Percentiles rank a stretch among this genome's conserved stretches.
Evolutionary conservation across 1,284 basidiomycete genomes (phyloP).

Genomic region (Rhodotorula mucilaginosa): DNA sequence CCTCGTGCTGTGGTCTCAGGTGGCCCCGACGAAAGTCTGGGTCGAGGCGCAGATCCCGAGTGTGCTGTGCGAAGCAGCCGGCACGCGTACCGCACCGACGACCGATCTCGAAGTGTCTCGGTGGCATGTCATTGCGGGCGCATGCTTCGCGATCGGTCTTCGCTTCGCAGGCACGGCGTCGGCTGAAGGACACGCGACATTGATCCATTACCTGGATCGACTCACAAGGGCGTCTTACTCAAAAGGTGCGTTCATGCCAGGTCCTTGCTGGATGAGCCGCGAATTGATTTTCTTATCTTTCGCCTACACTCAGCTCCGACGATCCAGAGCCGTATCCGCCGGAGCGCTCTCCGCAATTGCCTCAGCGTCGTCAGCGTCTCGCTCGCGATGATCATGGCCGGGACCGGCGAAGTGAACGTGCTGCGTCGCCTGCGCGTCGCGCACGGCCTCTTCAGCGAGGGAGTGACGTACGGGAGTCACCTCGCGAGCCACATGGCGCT

Average conservation of each 20-base stretch:
- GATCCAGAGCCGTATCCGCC: conserved; percentile 80
- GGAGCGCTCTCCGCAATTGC: conserved; percentile 81
- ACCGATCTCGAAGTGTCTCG: conserved; percentile 60
- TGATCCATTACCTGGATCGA: conserved; percentile 76
- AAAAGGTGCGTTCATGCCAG: conserved; percentile 42
- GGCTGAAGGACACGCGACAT: conserved; percentile 76
- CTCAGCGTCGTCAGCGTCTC: conserved; percentile 82
- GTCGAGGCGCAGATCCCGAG: conserved; percentile 69
- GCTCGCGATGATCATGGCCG: conserved; percentile 88
- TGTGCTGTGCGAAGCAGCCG: conserved; percentile 54
- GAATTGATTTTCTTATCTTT: neutral
- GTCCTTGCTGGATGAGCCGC: conserved; percentile 37
- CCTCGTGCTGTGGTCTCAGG: conserved; percentile 83
- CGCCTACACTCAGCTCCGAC: conserved; percentile 58
- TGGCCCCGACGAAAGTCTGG: conserved; percentile 74
- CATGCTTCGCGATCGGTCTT: conserved; percentile 84
- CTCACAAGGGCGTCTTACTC: conserved; percentile 57
- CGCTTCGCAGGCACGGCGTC: conserved; percentile 91
- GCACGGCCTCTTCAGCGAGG: conserved; percentile 80
- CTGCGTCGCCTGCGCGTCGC: conserved; percentile 82
- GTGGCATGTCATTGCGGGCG: conserved; percentile 82
- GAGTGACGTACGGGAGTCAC: conserved; percentile 82
- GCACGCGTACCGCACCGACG: neutral
- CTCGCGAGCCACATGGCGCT: conserved; percentile 87
- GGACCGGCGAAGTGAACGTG: conserved; percentile 89